Percentiles rank a stretch among this genome's conserved stretches.
These are phyloP conservation scores for Xylogone sp. DNA, from an alignment of 2,329 filamentous ascomycete species.

Conservation along the genomic window DNA sequence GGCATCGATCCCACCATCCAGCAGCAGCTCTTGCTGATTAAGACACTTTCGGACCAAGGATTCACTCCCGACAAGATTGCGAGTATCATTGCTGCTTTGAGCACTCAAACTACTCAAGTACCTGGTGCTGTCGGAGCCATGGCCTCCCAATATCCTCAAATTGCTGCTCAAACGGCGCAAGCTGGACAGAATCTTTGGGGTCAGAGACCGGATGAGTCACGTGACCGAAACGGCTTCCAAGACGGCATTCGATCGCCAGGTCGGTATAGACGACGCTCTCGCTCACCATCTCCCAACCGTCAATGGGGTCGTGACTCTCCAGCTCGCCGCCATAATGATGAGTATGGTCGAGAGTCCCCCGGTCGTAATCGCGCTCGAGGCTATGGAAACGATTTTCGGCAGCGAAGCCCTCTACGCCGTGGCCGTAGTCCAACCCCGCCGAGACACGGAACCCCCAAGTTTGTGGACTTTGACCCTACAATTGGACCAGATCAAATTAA, in stretches of 20 bases:
- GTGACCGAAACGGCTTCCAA: slow-evolving; percentile 52
- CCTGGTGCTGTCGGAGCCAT: slow-evolving; percentile 26
- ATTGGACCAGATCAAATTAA: slow-evolving; percentile 79
- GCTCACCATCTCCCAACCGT: slow-evolving; percentile 76
- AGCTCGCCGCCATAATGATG: slow-evolving; percentile 39
- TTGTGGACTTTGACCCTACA: slow-evolving; percentile 72
- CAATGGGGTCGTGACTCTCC: slow-evolving; percentile 61
- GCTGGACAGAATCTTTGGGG: slow-evolving; percentile 39
- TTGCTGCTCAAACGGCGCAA: slow-evolving; percentile 24
- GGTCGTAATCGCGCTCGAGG: slow-evolving; percentile 54
- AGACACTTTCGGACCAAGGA: slow-evolving; percentile 71
- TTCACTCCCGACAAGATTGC: slow-evolving; percentile 71
- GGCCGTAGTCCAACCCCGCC: slow-evolving; percentile 59
- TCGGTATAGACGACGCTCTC: slow-evolving; percentile 57
- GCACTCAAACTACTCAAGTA: slow-evolving; percentile 13
- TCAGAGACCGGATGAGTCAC: slow-evolving; percentile 37
- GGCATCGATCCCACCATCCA: slow-evolving; percentile 54
- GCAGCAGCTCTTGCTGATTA: slow-evolving; percentile 70
- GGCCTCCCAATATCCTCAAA: slow-evolving; percentile 14
- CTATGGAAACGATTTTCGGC: slow-evolving; percentile 70
- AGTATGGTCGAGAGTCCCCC: slow-evolving; percentile 69
- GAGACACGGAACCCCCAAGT: slow-evolving; percentile 45
- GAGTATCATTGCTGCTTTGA: slow-evolving; percentile 39
- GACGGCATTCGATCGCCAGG: slow-evolving; percentile 55
- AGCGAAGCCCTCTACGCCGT: slow-evolving; percentile 77